phyloP scores from a whole-genome alignment of 306 rosid species.

The Lotus japonicus region DNA sequence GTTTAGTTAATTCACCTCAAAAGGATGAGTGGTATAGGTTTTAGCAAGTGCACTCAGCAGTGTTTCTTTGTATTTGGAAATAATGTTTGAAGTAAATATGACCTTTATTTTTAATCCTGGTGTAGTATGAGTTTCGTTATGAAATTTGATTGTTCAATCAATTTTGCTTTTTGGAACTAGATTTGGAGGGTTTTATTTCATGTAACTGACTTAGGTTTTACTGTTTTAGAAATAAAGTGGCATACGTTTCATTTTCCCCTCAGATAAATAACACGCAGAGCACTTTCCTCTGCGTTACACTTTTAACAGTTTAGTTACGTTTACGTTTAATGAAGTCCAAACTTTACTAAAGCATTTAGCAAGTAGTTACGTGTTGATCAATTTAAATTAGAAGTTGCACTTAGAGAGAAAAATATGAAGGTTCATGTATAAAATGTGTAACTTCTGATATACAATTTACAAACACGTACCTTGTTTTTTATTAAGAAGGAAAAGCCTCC shows the following conservation, averaged over 20 bases:
- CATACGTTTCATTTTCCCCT: not conserved
- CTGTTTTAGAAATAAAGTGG: not conserved
- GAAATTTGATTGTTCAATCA: not conserved
- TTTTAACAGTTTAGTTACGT: not conserved
- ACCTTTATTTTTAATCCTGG: not conserved
- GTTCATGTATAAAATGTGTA: not conserved
- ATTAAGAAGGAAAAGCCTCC: not conserved
- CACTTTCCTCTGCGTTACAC: not conserved
- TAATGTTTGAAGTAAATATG: slow-evolving; percentile 5
- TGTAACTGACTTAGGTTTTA: not conserved
- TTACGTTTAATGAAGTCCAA: not conserved
- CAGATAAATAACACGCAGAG: not conserved
- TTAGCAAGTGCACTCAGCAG: not conserved
- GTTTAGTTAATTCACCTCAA: not conserved
- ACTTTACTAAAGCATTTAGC: not conserved
- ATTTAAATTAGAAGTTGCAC: not conserved
- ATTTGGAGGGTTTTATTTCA: not conserved
- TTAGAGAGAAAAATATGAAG: no score
- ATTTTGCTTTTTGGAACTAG: not conserved
- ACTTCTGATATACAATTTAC: not conserved
- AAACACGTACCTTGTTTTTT: no score
- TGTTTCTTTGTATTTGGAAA: not conserved
- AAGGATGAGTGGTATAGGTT: not conserved
- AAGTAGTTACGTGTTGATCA: not conserved
- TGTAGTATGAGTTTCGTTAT: not conserved